A percentile compares a stretch with the other conserved stretches of the same genome.
phyloP scores from a whole-genome alignment of 2,329 filamentous ascomycete species.

The Trichophyton benhamiae region DNA sequence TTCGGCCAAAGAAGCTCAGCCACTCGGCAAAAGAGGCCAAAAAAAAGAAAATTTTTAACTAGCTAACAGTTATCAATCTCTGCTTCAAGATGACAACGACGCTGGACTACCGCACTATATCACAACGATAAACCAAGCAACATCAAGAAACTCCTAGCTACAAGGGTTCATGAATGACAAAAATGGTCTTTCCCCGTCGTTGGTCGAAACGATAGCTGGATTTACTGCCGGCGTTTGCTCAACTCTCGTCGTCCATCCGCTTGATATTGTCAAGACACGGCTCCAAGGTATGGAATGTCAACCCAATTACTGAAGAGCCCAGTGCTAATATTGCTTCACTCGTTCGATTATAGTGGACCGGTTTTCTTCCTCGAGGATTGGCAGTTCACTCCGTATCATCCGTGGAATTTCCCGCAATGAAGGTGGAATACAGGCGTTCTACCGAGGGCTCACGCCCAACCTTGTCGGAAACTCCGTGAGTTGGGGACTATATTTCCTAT shows the following conservation, averaged over 20 bases:
- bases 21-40: background rate
- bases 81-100: background rate
- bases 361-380: conserved; percentile 34
- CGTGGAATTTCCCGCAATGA: conserved; percentile 42
- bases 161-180: conserved; percentile 32
- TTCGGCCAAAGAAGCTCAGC: background rate
- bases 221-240: conserved; percentile 78
- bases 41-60: background rate
- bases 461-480: conserved; percentile 78
- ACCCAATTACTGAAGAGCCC: conserved; percentile 5
- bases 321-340: conserved; percentile 20
- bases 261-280: conserved; percentile 93
- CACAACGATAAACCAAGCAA: background rate
- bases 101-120: background rate
- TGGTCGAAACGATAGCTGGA: conserved; percentile 79
- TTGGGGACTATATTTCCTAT: conserved; percentile 88
- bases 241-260: conserved; percentile 76
- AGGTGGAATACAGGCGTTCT: conserved; percentile 56
- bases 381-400: conserved; percentile 43
- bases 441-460: conserved; percentile 82
- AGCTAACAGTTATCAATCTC: background rate
- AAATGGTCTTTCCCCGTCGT: conserved; percentile 56
- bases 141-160: background rate
- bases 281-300: conserved; percentile 56
- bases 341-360: conserved; percentile 41